These are phyloP conservation scores for Diophrys sp. DNA, from an alignment of 73 alveolate species.

Conservation along the genomic window DNA sequence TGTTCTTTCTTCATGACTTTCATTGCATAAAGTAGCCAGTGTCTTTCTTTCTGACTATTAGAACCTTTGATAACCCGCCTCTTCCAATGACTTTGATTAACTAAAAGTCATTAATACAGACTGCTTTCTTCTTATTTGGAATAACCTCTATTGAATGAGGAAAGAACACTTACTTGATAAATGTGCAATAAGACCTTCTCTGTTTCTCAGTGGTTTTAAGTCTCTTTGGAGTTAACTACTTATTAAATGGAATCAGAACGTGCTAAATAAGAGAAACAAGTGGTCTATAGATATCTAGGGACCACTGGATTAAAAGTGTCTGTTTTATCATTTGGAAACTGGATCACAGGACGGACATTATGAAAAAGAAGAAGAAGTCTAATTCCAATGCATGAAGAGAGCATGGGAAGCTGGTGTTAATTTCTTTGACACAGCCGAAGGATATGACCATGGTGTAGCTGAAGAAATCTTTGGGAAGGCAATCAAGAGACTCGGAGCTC, in stretches of 20 bases:
- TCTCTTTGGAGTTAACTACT: too few species aligned
- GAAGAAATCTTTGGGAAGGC: slow-evolving; percentile 55
- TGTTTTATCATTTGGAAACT: slow-evolving; percentile 78
- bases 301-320: slow-evolving; percentile 89
- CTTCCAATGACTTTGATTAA: slow-evolving; percentile 74
- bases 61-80: slow-evolving; percentile 81
- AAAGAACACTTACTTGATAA: too few species aligned
- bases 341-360: slow-evolving; percentile 64
- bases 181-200: slow-evolving; percentile 31
- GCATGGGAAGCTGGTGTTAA: slow-evolving; percentile 66
- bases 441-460: slow-evolving; percentile 59
- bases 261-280: too few species aligned
- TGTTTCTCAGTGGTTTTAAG: slow-evolving; percentile 24
- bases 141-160: slow-evolving; percentile 37
- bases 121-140: slow-evolving; percentile 22
- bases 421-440: slow-evolving; percentile 62
- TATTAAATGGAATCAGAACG: slow-evolving; percentile 31
- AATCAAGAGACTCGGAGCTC: slow-evolving; percentile 45
- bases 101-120: slow-evolving; percentile 52
- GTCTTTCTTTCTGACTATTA: slow-evolving; percentile 39
- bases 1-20: slow-evolving; percentile 53
- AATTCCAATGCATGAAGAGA: too few species aligned
- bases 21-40: slow-evolving; percentile 53
- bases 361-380: slow-evolving; percentile 15
- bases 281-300: slow-evolving; percentile 91